Evolutionary conservation across 129 eudicot genomes (phyloP).

Genomic region (sunflower (Helianthus annuus)): HanXRQr2.0-SUNRISE NC_035448.2:198314161-198314660

Average conservation of each 20-base stretch:
- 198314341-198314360: conserved; percentile 85
- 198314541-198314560: conserved; percentile 43
- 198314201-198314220: conserved; percentile 39
- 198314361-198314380: conserved; percentile 60
- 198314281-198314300: conserved; percentile 76
- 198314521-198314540: conserved; percentile 45
- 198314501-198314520: conserved; percentile 55
- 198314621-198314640: conserved; percentile 25
- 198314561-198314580: conserved; percentile 24
- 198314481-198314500: conserved; percentile 68
- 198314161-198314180: no score
- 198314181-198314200: not conserved
- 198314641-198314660: not conserved
- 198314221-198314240: conserved; percentile 68
- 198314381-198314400: conserved; percentile 53
- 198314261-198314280: conserved; percentile 74
- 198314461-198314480: conserved; percentile 58
- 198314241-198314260: conserved; percentile 80
- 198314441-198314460: conserved; percentile 51
- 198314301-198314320: conserved; percentile 68
- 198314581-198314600: conserved; percentile 10
- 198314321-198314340: conserved; percentile 73
- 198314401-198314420: conserved; percentile 51
- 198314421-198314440: conserved; percentile 36
- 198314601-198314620: not conserved